These are phyloP conservation scores for Candida dubliniensis DNA, from an alignment of 1,139 yeast genomes.

Conservation along the genomic window DNA sequence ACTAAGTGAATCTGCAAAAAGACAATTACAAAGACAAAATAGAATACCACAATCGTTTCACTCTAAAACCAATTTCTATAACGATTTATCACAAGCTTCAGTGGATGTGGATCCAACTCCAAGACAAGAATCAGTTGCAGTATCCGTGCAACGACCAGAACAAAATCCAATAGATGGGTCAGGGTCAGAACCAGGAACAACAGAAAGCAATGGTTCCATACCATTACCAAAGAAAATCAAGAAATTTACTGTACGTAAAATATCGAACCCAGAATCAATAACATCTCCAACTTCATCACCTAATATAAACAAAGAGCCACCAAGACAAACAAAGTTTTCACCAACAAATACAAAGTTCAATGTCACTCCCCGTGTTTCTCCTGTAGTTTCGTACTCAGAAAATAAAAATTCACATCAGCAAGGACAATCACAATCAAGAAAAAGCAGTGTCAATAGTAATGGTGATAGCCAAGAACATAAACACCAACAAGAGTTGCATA, in stretches of 20 bases:
- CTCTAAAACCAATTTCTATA: slow-evolving; percentile 14
- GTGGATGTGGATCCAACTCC: slow-evolving; percentile 5
- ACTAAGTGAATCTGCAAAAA: background rate
- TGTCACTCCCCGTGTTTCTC: background rate
- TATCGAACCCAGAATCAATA: slow-evolving; percentile 33
- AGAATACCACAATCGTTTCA: background rate
- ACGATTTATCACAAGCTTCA: slow-evolving; percentile 7
- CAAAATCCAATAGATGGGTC: too few relatives aligned
- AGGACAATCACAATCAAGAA: background rate
- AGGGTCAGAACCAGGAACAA: too few relatives aligned
- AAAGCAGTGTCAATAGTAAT: too few relatives aligned
- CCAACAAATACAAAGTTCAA: background rate
- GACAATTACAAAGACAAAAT: too few relatives aligned
- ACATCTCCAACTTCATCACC: slow-evolving; percentile 16
- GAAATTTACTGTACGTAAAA: slow-evolving; percentile 45
- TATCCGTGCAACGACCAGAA: too few relatives aligned
- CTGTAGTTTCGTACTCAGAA: background rate
- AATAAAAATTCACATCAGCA: background rate
- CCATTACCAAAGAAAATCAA: slow-evolving; percentile 28
- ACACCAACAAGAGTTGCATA: slow-evolving; percentile 9
- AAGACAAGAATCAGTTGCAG: background rate
- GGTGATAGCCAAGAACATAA: too few relatives aligned
- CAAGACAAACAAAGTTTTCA: slow-evolving; percentile 13
- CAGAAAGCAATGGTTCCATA: slow-evolving; percentile 1
- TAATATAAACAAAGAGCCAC: slow-evolving; percentile 11